A percentile compares a stretch with the other conserved stretches of the same genome.
Conservation (phyloP, 306 rosid genomes). For the Comarum palustre region DNA sequence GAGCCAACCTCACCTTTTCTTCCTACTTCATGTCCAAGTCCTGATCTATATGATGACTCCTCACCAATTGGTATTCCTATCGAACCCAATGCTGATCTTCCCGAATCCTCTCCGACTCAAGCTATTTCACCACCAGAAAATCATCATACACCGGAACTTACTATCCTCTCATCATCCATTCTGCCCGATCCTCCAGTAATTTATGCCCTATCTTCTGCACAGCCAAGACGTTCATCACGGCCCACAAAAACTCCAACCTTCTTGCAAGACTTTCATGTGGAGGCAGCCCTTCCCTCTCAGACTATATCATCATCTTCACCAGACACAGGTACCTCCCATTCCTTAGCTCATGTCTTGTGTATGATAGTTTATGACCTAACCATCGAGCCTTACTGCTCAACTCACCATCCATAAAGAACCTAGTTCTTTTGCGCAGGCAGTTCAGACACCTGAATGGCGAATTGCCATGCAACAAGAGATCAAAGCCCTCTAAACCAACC, state of each 20-base stretch:
- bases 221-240: background rate
- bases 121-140: background rate
- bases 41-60: background rate
- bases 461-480: too few species aligned
- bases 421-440: too few species aligned
- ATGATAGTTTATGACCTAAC: background rate
- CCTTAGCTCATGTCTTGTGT: background rate
- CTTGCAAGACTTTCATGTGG: slow-evolving; percentile 2
- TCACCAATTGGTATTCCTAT: background rate
- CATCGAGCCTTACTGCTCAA: background rate
- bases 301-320: background rate
- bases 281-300: background rate
- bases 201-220: background rate
- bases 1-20: background rate
- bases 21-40: background rate
- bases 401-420: background rate
- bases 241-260: background rate
- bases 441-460: too few species aligned
- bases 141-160: background rate
- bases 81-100: background rate
- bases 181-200: background rate
- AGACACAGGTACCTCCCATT: background rate
- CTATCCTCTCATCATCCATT: background rate
- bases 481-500: too few species aligned
- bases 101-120: background rate